Conservation (phyloP, 2,329 filamentous ascomycete genomes). For the Thelonectria discophora region DNA sequence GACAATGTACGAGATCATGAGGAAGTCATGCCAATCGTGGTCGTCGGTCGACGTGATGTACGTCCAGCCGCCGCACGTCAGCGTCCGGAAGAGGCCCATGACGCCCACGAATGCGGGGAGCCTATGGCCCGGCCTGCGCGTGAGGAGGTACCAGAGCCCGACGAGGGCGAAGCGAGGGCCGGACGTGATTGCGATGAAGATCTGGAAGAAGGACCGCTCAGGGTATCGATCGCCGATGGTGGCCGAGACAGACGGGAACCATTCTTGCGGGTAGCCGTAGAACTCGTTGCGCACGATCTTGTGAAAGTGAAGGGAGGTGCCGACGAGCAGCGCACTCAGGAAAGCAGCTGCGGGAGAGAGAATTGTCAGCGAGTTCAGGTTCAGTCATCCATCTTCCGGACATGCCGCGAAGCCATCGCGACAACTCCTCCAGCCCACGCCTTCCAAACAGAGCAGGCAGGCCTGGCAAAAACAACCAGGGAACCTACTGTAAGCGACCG, state of each 20-base stretch:
- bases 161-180: slow-evolving; percentile 91
- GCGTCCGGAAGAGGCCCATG: slow-evolving; percentile 84
- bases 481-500: slow-evolving; percentile 77
- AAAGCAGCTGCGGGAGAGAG: slow-evolving; percentile 73
- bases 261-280: slow-evolving; percentile 93
- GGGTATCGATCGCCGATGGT: slow-evolving; percentile 98
- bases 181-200: slow-evolving; percentile 97
- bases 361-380: slow-evolving; percentile 33
- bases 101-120: slow-evolving; percentile 84
- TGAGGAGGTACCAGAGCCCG: slow-evolving; percentile 90
- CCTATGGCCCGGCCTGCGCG: slow-evolving; percentile 75
- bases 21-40: slow-evolving; percentile 98
- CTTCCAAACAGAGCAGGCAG: slow-evolving; percentile 1
- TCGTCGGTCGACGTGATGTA: slow-evolving; percentile 98
- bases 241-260: slow-evolving; percentile 95
- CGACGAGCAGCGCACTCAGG: slow-evolving; percentile 83
- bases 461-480: not conserved
- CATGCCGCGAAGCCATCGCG: slow-evolving; percentile 13
- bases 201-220: slow-evolving; percentile 94
- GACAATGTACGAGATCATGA: slow-evolving; percentile 98
- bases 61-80: slow-evolving; percentile 97
- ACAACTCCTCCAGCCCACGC: not conserved
- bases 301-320: slow-evolving; percentile 84
- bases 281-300: slow-evolving; percentile 99
- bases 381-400: too few relatives aligned